phyloP scores from a whole-genome alignment of 257 asterid genomes.

The Euphrasia confusa region DNA sequence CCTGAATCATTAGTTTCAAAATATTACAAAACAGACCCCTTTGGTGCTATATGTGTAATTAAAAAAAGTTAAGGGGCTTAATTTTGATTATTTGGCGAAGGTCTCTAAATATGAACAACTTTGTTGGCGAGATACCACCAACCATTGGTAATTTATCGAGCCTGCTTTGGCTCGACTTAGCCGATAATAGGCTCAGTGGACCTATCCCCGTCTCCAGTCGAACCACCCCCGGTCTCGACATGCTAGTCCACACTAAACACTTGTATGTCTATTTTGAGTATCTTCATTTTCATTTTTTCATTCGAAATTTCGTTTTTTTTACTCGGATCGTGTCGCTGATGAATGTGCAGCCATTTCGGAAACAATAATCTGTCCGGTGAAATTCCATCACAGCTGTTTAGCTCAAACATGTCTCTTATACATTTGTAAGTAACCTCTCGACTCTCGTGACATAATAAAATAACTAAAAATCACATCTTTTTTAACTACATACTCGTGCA shows the following conservation, averaged over 20 bases:
- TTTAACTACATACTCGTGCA: slow-evolving; percentile 26
- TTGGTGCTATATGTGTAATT: not conserved
- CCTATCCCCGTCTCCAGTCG: slow-evolving; percentile 71
- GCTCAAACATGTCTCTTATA: slow-evolving; percentile 50
- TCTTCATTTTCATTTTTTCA: not conserved
- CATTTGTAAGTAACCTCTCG: slow-evolving; percentile 61
- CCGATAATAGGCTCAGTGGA: slow-evolving; percentile 76
- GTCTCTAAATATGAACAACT: slow-evolving; percentile 66
- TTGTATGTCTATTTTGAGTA: slow-evolving; percentile 43
- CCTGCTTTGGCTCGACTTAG: slow-evolving; percentile 81
- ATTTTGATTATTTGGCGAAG: slow-evolving; percentile 29
- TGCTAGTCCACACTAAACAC: slow-evolving; percentile 64
- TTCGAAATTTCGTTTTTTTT: not conserved
- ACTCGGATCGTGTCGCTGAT: not conserved
- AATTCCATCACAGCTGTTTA: slow-evolving; percentile 62
- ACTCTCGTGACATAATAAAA: not conserved
- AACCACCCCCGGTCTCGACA: slow-evolving; percentile 76
- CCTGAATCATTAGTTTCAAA: not conserved
- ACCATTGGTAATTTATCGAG: slow-evolving; percentile 47
- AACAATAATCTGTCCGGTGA: slow-evolving; percentile 65
- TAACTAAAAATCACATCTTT: not conserved
- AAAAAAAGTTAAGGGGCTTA: not conserved
- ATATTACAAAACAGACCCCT: not conserved
- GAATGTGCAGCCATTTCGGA: slow-evolving; percentile 74
- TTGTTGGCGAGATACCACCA: slow-evolving; percentile 69